These are phyloP conservation scores for Clonostachys solani DNA, from an alignment of 2,329 filamentous ascomycete genomes.

Conservation along the genomic window DNA sequence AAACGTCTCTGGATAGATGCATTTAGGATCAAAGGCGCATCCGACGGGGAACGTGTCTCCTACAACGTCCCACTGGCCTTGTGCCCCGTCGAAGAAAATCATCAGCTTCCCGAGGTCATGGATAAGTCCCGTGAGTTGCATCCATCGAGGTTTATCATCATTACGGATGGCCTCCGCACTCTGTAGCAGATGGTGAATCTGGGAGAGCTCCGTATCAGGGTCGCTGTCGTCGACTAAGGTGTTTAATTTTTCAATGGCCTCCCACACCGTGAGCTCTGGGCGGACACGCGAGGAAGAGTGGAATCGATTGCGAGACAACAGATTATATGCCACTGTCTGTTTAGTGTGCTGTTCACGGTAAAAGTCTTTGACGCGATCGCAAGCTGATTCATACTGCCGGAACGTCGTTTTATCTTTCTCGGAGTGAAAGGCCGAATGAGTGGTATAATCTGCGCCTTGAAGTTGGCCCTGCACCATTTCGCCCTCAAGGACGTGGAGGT, in stretches of 20 bases:
- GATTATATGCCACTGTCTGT: conserved; percentile 81
- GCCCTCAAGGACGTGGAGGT: conserved; percentile 49
- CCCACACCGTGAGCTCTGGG: conserved; percentile 80
- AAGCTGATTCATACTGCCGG: conserved; percentile 78
- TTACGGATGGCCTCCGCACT: conserved; percentile 87
- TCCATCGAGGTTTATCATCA: conserved; percentile 79
- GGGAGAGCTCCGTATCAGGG: conserved; percentile 80
- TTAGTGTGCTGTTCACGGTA: conserved; percentile 70
- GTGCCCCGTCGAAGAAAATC: conserved; percentile 68
- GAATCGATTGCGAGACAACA: conserved; percentile 62
- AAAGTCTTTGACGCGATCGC: conserved; percentile 81
- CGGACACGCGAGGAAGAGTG: conserved; percentile 54
- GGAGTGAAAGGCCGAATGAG: conserved; percentile 62
- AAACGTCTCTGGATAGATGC: conserved; percentile 81
- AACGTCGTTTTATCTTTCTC: conserved; percentile 78
- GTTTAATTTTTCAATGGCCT: conserved; percentile 91
- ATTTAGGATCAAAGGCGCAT: conserved; percentile 68
- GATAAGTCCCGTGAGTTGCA: conserved; percentile 73
- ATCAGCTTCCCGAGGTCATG: conserved; percentile 79
- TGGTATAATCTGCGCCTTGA: conserved; percentile 45
- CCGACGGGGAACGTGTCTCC: conserved; percentile 81
- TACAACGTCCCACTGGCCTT: conserved; percentile 91
- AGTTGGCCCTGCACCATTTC: conserved; percentile 12
- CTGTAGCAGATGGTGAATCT: conserved; percentile 88
- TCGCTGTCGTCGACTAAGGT: conserved; percentile 87